phyloP scores from a whole-genome alignment of 2,329 filamentous ascomycete genomes.

The Cylindrodendrum hubeiense region DNA sequence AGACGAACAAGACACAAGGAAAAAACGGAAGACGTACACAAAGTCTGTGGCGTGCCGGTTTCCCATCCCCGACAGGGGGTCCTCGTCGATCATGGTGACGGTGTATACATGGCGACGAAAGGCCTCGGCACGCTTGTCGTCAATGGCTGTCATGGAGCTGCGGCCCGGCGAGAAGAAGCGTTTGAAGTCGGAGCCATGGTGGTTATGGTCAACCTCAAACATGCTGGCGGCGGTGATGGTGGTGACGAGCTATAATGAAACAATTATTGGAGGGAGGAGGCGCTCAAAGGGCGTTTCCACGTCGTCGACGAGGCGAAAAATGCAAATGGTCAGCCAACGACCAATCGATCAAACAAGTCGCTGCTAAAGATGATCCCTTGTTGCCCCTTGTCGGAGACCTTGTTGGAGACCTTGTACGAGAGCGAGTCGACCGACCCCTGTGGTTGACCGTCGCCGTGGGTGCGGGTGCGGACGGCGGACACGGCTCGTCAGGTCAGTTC shows the following conservation, averaged over 20 bases:
- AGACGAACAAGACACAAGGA: background rate
- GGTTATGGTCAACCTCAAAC: slow-evolving; percentile 44
- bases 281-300: background rate
- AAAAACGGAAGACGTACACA: slow-evolving; percentile 35
- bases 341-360: slow-evolving; percentile 3
- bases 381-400: background rate
- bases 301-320: background rate
- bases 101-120: slow-evolving; percentile 45
- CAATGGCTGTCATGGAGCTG: slow-evolving; percentile 44
- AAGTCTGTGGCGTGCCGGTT: slow-evolving; percentile 37
- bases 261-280: slow-evolving; percentile 14
- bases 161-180: slow-evolving; percentile 43
- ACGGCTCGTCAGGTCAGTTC: slow-evolving; percentile 25
- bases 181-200: slow-evolving; percentile 43
- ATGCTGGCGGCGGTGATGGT: slow-evolving; percentile 27
- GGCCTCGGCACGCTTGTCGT: slow-evolving; percentile 43
- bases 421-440: slow-evolving; percentile 5
- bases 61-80: slow-evolving; percentile 32
- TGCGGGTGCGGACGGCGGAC: slow-evolving; percentile 4
- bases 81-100: slow-evolving; percentile 44
- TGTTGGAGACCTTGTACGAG: background rate
- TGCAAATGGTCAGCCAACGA: background rate
- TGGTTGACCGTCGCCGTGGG: slow-evolving; percentile 10
- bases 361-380: background rate
- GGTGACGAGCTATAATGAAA: slow-evolving; percentile 16